These are phyloP conservation scores for Diaporthe helianthi DNA, from an alignment of 2,329 filamentous ascomycete genomes.

Conservation along the genomic window DNA sequence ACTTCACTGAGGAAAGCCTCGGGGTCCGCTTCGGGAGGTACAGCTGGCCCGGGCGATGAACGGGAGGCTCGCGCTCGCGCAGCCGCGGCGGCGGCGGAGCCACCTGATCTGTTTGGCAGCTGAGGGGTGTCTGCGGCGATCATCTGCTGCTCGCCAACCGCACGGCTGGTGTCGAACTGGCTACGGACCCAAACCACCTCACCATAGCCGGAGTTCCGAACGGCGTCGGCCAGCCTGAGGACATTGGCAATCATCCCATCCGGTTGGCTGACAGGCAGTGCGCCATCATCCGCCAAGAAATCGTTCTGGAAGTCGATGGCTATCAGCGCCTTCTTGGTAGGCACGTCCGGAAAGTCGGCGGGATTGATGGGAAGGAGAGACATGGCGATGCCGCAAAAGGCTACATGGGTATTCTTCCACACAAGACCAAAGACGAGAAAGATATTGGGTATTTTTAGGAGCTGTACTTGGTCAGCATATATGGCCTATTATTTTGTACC, in stretches of 20 bases:
- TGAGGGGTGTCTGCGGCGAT: conserved; percentile 48
- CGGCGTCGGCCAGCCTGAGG: conserved; percentile 70
- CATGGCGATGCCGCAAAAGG: conserved; percentile 33
- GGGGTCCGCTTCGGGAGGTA: conserved; percentile 38
- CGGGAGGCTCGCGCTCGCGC: conserved; percentile 43
- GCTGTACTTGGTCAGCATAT: conserved; percentile 14
- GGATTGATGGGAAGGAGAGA: conserved; percentile 63
- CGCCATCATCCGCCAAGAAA: conserved; percentile 74
- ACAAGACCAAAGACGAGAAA: conserved; percentile 2
- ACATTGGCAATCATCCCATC: conserved; percentile 72
- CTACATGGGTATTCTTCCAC: conserved; percentile 23
- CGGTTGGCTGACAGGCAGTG: conserved; percentile 69
- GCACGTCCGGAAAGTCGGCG: conserved; percentile 61
- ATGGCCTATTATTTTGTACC: conserved; percentile 1
- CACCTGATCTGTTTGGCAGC: conserved; percentile 36
- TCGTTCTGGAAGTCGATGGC: conserved; percentile 91
- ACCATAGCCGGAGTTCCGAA: conserved; percentile 72
- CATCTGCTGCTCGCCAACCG: conserved; percentile 61
- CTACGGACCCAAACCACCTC: conserved; percentile 87
- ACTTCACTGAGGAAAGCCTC: conserved; percentile 48
- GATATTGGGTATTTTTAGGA: conserved; percentile 15
- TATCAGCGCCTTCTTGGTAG: conserved; percentile 74
- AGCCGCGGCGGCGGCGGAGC: conserved; percentile 16
- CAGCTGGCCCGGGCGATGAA: not conserved
- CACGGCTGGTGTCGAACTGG: conserved; percentile 70